Evolutionary conservation across 176 grass and related monocot species (phyloP).

Genomic region (Eragrostis curvula): DNA sequence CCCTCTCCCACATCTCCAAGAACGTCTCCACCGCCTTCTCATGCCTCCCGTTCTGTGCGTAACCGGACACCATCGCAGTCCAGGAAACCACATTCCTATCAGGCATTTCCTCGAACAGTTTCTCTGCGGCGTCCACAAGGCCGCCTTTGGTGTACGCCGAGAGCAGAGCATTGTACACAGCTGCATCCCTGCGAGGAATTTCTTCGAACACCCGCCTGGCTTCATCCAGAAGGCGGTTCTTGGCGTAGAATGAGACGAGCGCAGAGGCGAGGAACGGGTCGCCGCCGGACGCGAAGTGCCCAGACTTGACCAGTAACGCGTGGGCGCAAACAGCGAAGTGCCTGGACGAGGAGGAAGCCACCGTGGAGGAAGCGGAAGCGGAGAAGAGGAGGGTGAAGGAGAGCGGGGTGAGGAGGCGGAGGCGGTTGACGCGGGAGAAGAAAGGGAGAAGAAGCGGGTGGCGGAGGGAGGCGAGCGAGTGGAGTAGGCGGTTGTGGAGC

Average conservation of each 20-base stretch:
- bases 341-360: background rate
- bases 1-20: slow-evolving; percentile 60
- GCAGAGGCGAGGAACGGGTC: slow-evolving; percentile 67
- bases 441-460: slow-evolving; percentile 42
- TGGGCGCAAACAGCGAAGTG: slow-evolving; percentile 37
- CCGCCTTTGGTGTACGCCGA: slow-evolving; percentile 44
- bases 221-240: slow-evolving; percentile 27
- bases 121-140: slow-evolving; percentile 44
- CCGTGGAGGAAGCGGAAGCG: slow-evolving; percentile 16
- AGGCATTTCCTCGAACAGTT: slow-evolving; percentile 75
- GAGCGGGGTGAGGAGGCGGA: slow-evolving; percentile 40
- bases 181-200: slow-evolving; percentile 32
- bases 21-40: slow-evolving; percentile 57
- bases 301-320: slow-evolving; percentile 50
- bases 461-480: slow-evolving; percentile 38
- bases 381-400: slow-evolving; percentile 57
- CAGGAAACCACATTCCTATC: slow-evolving; percentile 66
- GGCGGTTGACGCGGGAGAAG: slow-evolving; percentile 54
- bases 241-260: slow-evolving; percentile 68
- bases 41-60: slow-evolving; percentile 50
- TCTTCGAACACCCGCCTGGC: slow-evolving; percentile 56
- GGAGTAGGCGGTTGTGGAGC: slow-evolving; percentile 67
- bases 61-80: slow-evolving; percentile 77
- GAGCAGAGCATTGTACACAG: slow-evolving; percentile 67
- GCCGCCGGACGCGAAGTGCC: slow-evolving; percentile 34